phyloP scores from a whole-genome alignment of 2,329 filamentous ascomycete genomes.

The Trichothecium sympodiale region DNA sequence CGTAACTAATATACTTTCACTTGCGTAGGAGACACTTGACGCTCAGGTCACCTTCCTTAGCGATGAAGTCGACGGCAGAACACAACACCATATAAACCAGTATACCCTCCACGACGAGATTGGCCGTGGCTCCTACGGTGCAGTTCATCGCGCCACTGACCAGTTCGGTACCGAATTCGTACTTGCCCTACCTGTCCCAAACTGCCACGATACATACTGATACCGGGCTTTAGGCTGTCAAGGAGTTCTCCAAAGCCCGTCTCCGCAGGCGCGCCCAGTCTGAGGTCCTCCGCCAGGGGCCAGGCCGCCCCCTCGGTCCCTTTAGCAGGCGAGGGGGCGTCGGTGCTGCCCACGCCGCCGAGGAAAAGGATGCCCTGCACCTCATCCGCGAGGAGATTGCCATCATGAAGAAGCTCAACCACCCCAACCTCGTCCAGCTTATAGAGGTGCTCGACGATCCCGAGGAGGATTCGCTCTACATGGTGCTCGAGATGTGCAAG shows the following conservation, averaged over 20 bases:
- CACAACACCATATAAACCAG: conserved; percentile 85
- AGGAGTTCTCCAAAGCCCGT: conserved; percentile 92
- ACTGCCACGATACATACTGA: conserved; percentile 5
- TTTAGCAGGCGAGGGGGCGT: conserved; percentile 12
- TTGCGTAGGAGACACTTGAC: conserved; percentile 78
- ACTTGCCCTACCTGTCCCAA: conserved; percentile 25
- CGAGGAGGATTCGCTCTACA: conserved; percentile 90
- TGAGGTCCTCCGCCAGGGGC: conserved; percentile 57
- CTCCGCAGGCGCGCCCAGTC: conserved; percentile 85
- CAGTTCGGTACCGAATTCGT: conserved; percentile 92
- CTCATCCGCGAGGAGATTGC: conserved; percentile 94
- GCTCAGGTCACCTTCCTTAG: conserved; percentile 78
- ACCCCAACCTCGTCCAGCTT: conserved; percentile 84
- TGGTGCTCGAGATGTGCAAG: conserved; percentile 98
- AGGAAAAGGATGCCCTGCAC: conserved; percentile 62
- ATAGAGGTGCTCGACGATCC: conserved; percentile 95
- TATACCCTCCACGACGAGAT: conserved; percentile 93
- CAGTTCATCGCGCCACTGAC: conserved; percentile 82
- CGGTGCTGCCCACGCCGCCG: conserved; percentile 28
- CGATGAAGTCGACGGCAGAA: conserved; percentile 69
- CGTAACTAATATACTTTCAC: too few species aligned
- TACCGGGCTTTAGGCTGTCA: conserved; percentile 58
- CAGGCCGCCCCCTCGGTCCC: conserved; percentile 26
- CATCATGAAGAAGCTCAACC: conserved; percentile 97
- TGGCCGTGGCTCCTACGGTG: conserved; percentile 89